These are phyloP conservation scores for Neofusicoccum laricinum DNA, from an alignment of 2,329 filamentous ascomycete species.

Conservation along the genomic window DNA sequence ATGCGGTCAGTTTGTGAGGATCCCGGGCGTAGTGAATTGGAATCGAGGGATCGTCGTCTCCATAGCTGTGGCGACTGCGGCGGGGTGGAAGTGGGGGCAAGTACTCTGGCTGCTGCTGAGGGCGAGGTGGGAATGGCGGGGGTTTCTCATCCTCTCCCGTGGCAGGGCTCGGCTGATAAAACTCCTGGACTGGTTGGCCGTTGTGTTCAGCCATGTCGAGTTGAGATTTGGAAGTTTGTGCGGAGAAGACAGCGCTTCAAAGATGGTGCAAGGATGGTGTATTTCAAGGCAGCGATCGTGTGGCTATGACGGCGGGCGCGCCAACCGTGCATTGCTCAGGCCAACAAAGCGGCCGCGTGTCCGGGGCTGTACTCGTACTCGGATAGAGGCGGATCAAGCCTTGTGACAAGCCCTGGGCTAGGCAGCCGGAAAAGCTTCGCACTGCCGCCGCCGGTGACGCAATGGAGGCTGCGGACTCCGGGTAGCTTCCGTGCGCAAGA, in stretches of 20 bases:
- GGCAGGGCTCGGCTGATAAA: background rate
- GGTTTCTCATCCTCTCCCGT: background rate
- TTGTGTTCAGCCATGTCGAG: background rate
- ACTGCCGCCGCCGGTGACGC: background rate
- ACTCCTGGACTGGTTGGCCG: background rate
- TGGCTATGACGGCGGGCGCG: conserved; percentile 3
- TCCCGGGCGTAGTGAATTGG: conserved; percentile 42
- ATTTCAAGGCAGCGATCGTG: background rate
- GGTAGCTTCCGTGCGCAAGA: too few species aligned
- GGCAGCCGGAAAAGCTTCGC: background rate
- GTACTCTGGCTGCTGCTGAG: background rate
- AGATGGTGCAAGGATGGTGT: background rate
- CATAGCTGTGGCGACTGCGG: conserved; percentile 1
- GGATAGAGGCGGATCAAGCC: background rate
- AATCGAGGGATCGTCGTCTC: conserved; percentile 20
- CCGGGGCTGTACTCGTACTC: background rate
- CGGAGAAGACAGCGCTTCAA: too few species aligned
- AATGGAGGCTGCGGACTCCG: background rate
- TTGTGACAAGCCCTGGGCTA: background rate
- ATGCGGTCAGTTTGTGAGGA: conserved; percentile 42
- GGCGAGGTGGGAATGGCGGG: conserved; percentile 13
- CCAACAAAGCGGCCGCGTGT: background rate
- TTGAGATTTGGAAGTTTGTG: background rate
- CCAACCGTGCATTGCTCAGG: background rate
- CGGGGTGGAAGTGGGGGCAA: conserved; percentile 17